These are phyloP conservation scores for Porogramme epimiltina DNA, from an alignment of 1,284 basidiomycete genomes.

Conservation along the genomic window DNA sequence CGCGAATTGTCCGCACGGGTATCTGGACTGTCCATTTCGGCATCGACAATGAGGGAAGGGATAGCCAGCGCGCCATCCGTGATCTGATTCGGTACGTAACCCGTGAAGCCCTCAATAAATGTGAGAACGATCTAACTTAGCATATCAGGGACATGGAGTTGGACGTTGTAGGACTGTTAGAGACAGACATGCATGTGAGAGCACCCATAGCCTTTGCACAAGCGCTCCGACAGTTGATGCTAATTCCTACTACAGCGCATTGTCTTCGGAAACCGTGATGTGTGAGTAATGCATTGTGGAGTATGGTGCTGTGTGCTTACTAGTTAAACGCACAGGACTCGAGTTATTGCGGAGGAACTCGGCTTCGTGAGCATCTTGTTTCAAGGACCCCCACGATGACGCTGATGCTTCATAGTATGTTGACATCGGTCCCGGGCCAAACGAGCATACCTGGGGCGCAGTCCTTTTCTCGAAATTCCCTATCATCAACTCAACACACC, in stretches of 20 bases:
- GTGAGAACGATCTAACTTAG: neutral
- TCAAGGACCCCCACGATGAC: constrained; percentile 6
- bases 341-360: constrained; percentile 76
- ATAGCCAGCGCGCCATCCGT: constrained; percentile 81
- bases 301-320: constrained; percentile 2
- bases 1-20: constrained; percentile 80
- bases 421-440: constrained; percentile 86
- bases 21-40: constrained; percentile 96
- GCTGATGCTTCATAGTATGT: constrained; percentile 52
- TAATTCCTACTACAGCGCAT: constrained; percentile 74
- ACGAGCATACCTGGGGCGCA: constrained; percentile 92
- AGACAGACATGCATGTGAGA: constrained; percentile 84
- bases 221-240: too few species aligned
- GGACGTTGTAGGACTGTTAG: constrained; percentile 82
- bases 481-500: constrained; percentile 88
- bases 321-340: constrained; percentile 53
- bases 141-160: constrained; percentile 75
- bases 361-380: constrained; percentile 66
- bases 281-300: constrained; percentile 49
- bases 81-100: constrained; percentile 61
- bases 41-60: constrained; percentile 80
- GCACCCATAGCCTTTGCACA: too few species aligned
- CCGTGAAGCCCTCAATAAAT: constrained; percentile 18
- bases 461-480: constrained; percentile 89
- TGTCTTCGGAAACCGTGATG: constrained; percentile 88